Percentiles rank a stretch among this genome's conserved stretches.
These are phyloP conservation scores for Chalara sp. DNA, from an alignment of 2,329 filamentous ascomycete genomes.

Conservation along the genomic window DNA sequence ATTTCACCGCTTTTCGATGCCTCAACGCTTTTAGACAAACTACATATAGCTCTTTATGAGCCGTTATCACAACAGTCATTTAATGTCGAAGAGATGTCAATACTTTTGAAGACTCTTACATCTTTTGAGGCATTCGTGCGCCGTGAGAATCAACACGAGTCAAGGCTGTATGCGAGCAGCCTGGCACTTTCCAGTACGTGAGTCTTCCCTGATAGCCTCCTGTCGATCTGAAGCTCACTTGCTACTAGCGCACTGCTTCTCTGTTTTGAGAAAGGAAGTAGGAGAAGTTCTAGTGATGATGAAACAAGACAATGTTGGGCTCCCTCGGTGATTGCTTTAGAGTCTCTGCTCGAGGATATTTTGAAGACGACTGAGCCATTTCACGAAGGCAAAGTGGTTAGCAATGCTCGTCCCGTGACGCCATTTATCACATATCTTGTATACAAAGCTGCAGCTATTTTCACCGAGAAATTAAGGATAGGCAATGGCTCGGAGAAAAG, in stretches of 20 bases:
- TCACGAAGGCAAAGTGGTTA: neutral
- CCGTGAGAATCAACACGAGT: conserved; percentile 5
- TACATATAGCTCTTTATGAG: conserved; percentile 9
- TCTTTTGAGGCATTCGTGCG: conserved; percentile 9
- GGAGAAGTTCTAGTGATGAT: conserved; percentile 1
- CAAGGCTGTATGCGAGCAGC: conserved; percentile 6
- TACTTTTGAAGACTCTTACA: conserved; percentile 7
- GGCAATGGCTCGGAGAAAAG: conserved; percentile 2
- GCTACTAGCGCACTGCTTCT: conserved; percentile 10
- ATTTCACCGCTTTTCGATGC: conserved; percentile 11
- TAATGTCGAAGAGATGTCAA: conserved; percentile 13
- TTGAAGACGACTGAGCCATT: conserved; percentile 8
- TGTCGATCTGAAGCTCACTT: too few relatives aligned
- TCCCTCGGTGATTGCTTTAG: conserved; percentile 4
- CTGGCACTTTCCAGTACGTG: conserved; percentile 11
- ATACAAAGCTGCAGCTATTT: conserved; percentile 13
- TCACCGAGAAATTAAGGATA: conserved; percentile 10
- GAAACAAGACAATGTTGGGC: conserved; percentile 6
- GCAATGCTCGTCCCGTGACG: conserved; percentile 2
- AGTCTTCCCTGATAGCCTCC: neutral
- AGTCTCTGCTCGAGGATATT: conserved; percentile 5
- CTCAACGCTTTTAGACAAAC: conserved; percentile 13
- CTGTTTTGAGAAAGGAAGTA: conserved; percentile 14
- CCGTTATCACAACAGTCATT: conserved; percentile 7
- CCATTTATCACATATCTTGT: conserved; percentile 12